These are phyloP conservation scores for Arthrobotrys sphaeroides DNA, from an alignment of 2,329 filamentous ascomycete species.

Conservation along the genomic window DNA sequence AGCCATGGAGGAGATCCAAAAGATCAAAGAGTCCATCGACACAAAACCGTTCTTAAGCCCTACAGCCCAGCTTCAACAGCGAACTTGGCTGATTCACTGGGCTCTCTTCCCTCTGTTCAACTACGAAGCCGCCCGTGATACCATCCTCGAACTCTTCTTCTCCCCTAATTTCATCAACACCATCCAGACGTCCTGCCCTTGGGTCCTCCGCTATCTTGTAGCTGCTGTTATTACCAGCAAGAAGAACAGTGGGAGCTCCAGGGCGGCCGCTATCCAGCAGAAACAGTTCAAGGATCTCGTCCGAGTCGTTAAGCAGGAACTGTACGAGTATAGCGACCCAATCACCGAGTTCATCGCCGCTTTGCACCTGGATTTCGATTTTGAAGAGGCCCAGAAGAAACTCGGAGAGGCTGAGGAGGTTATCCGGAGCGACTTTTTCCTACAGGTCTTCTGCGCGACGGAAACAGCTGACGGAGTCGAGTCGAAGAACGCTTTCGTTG, in stretches of 20 bases:
- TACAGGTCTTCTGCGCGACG: slow-evolving; percentile 62
- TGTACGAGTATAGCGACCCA: slow-evolving; percentile 96
- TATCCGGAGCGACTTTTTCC: slow-evolving; percentile 93
- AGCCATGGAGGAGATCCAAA: slow-evolving; percentile 87
- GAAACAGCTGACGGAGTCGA: slow-evolving; percentile 62
- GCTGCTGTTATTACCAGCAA: slow-evolving; percentile 95
- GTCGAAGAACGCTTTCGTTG: slow-evolving; percentile 86
- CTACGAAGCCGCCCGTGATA: slow-evolving; percentile 88
- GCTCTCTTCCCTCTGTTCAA: slow-evolving; percentile 99
- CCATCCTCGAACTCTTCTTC: slow-evolving; percentile 95
- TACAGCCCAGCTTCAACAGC: slow-evolving; percentile 92
- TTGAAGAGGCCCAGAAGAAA: slow-evolving; percentile 92
- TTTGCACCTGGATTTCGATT: slow-evolving; percentile 95
- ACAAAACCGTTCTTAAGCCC: slow-evolving; percentile 95
- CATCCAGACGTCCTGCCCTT: slow-evolving; percentile 96
- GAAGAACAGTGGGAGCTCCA: slow-evolving; percentile 67
- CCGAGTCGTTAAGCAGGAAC: slow-evolving; percentile 93
- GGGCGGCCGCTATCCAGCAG: slow-evolving; percentile 88
- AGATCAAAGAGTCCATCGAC: slow-evolving; percentile 91
- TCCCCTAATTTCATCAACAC: slow-evolving; percentile 98
- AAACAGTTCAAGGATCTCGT: slow-evolving; percentile 98
- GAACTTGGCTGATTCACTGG: slow-evolving; percentile 98
- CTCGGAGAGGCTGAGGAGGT: slow-evolving; percentile 89
- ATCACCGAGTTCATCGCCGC: slow-evolving; percentile 97
- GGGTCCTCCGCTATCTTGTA: slow-evolving; percentile 92